Conservation (phyloP, 352 stramenopile species). For the Phytopythium oedochilum region DNA sequence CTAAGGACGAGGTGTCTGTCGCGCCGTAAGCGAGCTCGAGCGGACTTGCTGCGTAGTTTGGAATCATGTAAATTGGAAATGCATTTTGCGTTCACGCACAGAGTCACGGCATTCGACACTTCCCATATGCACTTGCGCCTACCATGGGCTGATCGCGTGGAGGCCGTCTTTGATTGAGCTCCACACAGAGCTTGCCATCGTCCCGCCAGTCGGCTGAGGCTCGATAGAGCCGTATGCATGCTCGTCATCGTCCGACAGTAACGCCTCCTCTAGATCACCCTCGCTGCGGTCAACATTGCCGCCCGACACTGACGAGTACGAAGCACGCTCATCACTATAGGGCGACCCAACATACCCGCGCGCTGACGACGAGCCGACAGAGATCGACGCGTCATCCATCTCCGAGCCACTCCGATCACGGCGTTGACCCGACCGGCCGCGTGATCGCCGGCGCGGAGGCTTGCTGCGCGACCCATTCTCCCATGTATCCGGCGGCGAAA, state of each 20-base stretch:
- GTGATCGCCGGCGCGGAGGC: constrained; percentile 13
- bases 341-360: constrained; percentile 24
- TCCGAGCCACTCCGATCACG: constrained; percentile 15
- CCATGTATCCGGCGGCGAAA: constrained; percentile 7
- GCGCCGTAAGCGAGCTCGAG: neutral
- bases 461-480: neutral
- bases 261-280: constrained; percentile 65
- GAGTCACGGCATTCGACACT: neutral
- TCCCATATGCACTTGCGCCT: neutral
- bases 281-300: constrained; percentile 3
- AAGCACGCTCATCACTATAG: constrained; percentile 18
- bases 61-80: neutral
- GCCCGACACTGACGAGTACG: constrained; percentile 21
- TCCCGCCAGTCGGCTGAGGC: constrained; percentile 6
- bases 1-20: neutral
- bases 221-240: constrained; percentile 66
- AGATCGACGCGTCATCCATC: constrained; percentile 6
- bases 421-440: constrained; percentile 11
- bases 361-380: constrained; percentile 17
- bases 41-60: neutral
- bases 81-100: neutral
- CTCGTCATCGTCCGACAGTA: constrained; percentile 67
- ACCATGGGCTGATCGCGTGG: constrained; percentile 75
- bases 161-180: constrained; percentile 46
- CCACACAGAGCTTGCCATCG: constrained; percentile 27